Evolutionary conservation across 495 filamentous ascomycete genomes (phyloP).

Genomic region (Penicillium tannophilum): DNA sequence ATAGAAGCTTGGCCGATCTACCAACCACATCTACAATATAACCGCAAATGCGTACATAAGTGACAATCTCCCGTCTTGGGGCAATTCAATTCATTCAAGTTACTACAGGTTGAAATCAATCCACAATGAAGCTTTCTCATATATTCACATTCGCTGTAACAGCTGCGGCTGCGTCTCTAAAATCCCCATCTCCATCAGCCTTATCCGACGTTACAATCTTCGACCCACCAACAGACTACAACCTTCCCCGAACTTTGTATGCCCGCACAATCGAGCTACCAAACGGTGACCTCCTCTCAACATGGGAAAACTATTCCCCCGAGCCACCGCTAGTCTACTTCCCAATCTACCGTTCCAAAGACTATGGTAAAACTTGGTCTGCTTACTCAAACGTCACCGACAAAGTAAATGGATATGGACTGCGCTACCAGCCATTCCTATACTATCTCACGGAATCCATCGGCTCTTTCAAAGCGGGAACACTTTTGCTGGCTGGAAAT

Average conservation of each 20-base stretch:
- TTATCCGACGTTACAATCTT: conserved; percentile 31
- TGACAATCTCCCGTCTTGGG: background rate
- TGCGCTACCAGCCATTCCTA: conserved; percentile 69
- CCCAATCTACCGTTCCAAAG: conserved; percentile 64
- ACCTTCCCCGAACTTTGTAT: conserved; percentile 33
- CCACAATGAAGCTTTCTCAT: conserved; percentile 9
- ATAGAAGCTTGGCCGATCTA: conserved; percentile 12
- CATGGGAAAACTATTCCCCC: conserved; percentile 64
- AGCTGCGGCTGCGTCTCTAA: conserved; percentile 14
- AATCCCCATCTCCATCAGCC: conserved; percentile 13
- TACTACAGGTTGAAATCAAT: background rate
- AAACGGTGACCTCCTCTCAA: conserved; percentile 41
- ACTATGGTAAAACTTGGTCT: conserved; percentile 63
- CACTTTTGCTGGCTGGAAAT: conserved; percentile 63
- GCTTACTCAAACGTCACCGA: conserved; percentile 63
- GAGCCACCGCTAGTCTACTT: conserved; percentile 61
- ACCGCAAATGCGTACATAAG: background rate
- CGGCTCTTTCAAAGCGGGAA: conserved; percentile 59
- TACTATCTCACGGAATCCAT: conserved; percentile 59
- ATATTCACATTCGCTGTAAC: conserved; percentile 22
- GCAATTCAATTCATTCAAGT: background rate
- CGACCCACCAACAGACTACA: conserved; percentile 37
- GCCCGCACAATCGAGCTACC: conserved; percentile 27
- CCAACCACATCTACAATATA: background rate
- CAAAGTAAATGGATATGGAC: conserved; percentile 61